Conservation (phyloP, 2,329 filamentous ascomycete species). For the Aspergillus viridinutans region DNA sequence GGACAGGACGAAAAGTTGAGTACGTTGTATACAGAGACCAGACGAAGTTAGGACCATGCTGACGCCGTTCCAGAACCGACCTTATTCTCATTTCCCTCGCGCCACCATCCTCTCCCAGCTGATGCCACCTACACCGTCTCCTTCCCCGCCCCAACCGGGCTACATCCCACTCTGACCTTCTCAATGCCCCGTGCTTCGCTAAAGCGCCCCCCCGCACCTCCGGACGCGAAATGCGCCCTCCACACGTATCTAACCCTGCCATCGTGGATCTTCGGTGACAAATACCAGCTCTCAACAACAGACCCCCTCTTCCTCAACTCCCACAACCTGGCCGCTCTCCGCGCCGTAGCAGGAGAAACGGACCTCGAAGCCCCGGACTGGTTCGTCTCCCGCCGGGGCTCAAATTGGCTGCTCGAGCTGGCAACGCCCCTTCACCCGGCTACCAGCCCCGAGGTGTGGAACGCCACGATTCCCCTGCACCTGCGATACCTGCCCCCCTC, state of each 20-base stretch:
- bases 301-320: conserved; percentile 69
- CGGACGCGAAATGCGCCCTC: conserved; percentile 61
- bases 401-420: conserved; percentile 70
- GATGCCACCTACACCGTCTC: conserved; percentile 55
- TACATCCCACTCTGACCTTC: conserved; percentile 77
- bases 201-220: conserved; percentile 45
- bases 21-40: conserved; percentile 27
- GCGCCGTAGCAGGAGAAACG: conserved; percentile 67
- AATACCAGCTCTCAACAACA: conserved; percentile 66
- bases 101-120: conserved; percentile 60
- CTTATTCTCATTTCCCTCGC: conserved; percentile 77
- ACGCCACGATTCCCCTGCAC: conserved; percentile 67
- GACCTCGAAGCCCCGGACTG: conserved; percentile 91
- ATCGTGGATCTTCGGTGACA: conserved; percentile 75
- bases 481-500: conserved; percentile 73
- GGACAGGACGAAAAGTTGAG: conserved; percentile 67
- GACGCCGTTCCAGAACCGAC: conserved; percentile 55
- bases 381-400: conserved; percentile 72
- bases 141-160: conserved; percentile 69
- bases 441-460: conserved; percentile 21
- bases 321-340: conserved; percentile 69
- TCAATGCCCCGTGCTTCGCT: conserved; percentile 51
- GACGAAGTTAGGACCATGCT: background rate
- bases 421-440: conserved; percentile 46
- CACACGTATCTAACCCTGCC: conserved; percentile 82